Base-by-base conservation (phyloP, 345 rosid species). In the Populus pruinosa region DNA sequence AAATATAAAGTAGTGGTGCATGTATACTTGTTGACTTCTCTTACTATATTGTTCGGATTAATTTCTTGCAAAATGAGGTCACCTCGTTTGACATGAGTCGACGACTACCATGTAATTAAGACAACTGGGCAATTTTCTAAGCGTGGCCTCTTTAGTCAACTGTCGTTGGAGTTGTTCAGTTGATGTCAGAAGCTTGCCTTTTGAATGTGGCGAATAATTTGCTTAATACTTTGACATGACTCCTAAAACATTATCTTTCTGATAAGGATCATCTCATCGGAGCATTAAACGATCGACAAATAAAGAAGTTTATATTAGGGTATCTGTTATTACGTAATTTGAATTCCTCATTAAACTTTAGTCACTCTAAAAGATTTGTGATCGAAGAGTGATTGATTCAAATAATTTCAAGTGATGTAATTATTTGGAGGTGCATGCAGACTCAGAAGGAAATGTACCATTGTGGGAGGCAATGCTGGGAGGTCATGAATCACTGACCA, bases 391-490 rank as follows among this genome's bases (percentile, higher is more conserved):
- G 38, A 4, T n/a, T 41, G 14, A 43, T 43, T 43, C 41, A 33
- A 36, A 36, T 49, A 20, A 69, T 64, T 39, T 67, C 49, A n/a
- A 41, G 41, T 29, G 41, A 41, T 69, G 70, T 69, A 71, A 68
- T 36, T 25, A 8, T 18, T 6, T 12, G 53, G 72, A 74, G 59
- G 39, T 74, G 35, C 44, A 50, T 84, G 86, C 88, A 93, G 98
- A 93, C 70, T 68, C 86, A 0, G 94, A 93, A 8, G 97, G 96
- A 69, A 90, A 75, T 74, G 87, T 88, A 47, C 98, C 98, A 11
- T 49, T 95, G 33, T 95, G 97, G 98, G 97, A 91, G 77, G 98
- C 98, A 71, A 84, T 92, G 88, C 72, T 82, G 73, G 90, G 77
- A 39, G 89, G 94, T 7, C 90, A 95, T 65, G 87, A 85, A 69